Base-by-base conservation (phyloP, 352 stramenopile species). In the Phytophthora fragariae region DNA sequence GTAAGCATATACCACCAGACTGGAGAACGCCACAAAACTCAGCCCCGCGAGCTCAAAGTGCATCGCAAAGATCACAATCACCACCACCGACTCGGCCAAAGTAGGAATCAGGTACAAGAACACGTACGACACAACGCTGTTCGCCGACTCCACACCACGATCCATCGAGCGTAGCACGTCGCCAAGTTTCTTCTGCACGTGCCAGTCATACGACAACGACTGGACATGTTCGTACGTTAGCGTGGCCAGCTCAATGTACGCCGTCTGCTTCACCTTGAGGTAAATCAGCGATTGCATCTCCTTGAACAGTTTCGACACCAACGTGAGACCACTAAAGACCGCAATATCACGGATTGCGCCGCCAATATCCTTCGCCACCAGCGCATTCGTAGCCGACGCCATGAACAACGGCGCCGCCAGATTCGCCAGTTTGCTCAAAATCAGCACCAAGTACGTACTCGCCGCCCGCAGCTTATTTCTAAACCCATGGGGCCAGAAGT, bases 131-230 rank as follows among this genome's bases (percentile, higher is more conserved):
- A 99, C 98, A 27, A 99, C 89, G 33, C 88, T 96, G 78, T 98
- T 97, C 35, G 93, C 93, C n/a, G 93, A 97, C 62, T 95, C 86
- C 31, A 98, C 91, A 49, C 95, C 94, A 24, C 95, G 84, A 75
- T 98, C 93, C 92, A 98, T 98, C 0, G 89, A 96, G 31, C 97
- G 87, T 50, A 99, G 84, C 35, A 99, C 96, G 75, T 99, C 97
- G 29, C 98, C 97, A 54, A 99, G 84, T 74, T 99, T 99, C 82
- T 99, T 99, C 57, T 92, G 93, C 35, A 99, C 84, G 82, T 99
- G 97, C 97, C 97, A 99, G 84, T 99, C 96, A 56, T 99, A 94
- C 72, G 91, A 98, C 7, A 99, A 85, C 33, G 80, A 90, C 73
- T 99, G 97, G 9, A 99, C 80, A 76, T 99, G 98, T 47, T 93